Percentiles rank a stretch among this genome's conserved stretches.
Evolutionary conservation across 352 stramenopile genomes (phyloP).

Genomic region (Globisporangium nagaii): DNA sequence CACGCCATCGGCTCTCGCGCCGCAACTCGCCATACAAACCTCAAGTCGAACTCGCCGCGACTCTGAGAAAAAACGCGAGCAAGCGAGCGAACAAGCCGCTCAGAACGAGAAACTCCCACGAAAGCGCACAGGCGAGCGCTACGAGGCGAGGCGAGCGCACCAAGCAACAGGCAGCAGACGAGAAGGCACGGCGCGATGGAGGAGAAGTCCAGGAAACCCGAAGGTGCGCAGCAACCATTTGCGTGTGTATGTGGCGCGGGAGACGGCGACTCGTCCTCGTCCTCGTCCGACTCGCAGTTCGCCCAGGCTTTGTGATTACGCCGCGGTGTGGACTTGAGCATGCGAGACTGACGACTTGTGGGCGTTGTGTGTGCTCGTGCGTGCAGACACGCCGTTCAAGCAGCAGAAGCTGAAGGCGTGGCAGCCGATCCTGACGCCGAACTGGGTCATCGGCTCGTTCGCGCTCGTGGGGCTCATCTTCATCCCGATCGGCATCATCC

Average conservation of each 20-base stretch:
- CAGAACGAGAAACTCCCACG: slow-evolving; percentile 5
- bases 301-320: no score
- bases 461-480: slow-evolving; percentile 93
- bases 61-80: slow-evolving; percentile 9
- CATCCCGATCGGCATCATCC: slow-evolving; percentile 90
- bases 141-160: slow-evolving; percentile 1
- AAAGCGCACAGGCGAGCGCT: neutral
- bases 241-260: neutral
- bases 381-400: slow-evolving; percentile 82
- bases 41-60: neutral
- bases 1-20: no score
- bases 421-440: slow-evolving; percentile 96
- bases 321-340: no score
- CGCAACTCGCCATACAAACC: neutral
- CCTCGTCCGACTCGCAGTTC: no score
- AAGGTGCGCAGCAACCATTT: no score
- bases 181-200: slow-evolving; percentile 77
- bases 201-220: slow-evolving; percentile 82
- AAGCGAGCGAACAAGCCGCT: neutral
- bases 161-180: slow-evolving; percentile 3
- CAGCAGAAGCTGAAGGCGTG: slow-evolving; percentile 91
- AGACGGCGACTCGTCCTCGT: no score
- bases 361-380: neutral
- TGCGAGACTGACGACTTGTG: no score
- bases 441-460: slow-evolving; percentile 94